phyloP scores from a whole-genome alignment of 768 basidiomycete species.

The Cystobasidium ongulense region DNA sequence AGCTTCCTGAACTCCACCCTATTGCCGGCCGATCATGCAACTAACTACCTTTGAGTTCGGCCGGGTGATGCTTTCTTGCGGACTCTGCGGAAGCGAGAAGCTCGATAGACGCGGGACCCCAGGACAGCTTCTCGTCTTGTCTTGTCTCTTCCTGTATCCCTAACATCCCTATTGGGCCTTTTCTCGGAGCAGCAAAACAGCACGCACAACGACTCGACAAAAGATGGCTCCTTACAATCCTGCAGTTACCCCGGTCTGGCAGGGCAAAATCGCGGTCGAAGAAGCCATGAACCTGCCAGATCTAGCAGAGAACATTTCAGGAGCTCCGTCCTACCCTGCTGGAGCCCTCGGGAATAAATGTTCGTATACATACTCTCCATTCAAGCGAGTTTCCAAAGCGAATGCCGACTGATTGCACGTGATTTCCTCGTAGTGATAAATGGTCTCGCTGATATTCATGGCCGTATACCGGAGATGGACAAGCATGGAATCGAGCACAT shows the following conservation, averaged over 20 bases:
- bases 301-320: not conserved
- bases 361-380: no score
- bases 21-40: no score
- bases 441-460: conserved; percentile 1
- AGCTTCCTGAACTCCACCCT: no score
- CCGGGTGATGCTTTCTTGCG: no score
- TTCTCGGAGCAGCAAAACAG: no score
- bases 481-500: conserved; percentile 13
- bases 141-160: no score
- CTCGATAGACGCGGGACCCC: no score
- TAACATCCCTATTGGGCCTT: no score
- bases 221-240: not conserved
- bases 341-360: not conserved
- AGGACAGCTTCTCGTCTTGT: no score
- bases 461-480: conserved; percentile 19
- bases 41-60: no score
- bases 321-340: not conserved
- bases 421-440: not conserved
- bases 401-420: conserved; percentile 2
- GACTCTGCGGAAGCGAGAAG: no score
- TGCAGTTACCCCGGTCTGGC: not conserved
- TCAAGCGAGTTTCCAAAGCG: not conserved
- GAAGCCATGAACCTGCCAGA: not conserved
- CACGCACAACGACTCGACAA: no score
- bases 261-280: not conserved